These are phyloP conservation scores for Phytophthora gonapodyides DNA, from an alignment of 352 stramenopile genomes.

Conservation along the genomic window DNA sequence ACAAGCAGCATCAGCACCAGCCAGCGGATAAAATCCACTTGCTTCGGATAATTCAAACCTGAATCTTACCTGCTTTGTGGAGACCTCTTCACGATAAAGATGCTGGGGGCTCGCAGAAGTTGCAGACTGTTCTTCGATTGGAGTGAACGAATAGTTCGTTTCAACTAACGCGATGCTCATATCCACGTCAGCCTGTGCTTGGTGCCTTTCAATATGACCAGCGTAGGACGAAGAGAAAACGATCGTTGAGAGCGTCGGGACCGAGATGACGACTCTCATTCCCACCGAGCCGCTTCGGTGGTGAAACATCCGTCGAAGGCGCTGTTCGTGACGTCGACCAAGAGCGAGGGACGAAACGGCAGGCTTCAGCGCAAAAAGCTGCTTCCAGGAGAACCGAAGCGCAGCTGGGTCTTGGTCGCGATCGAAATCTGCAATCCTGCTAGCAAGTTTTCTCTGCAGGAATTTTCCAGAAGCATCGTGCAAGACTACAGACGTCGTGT, in stretches of 20 bases:
- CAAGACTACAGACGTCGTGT: constrained; percentile 7
- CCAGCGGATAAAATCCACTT: not conserved
- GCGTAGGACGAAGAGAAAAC: constrained; percentile 18
- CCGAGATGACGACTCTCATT: constrained; percentile 24
- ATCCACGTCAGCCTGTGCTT: constrained; percentile 9
- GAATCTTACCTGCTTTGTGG: constrained; percentile 21
- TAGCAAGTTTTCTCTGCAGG: constrained; percentile 7
- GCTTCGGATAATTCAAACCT: not conserved
- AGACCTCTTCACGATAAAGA: not conserved
- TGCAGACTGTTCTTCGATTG: constrained; percentile 2
- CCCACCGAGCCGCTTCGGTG: constrained; percentile 6
- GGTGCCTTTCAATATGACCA: not conserved
- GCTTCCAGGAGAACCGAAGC: constrained; percentile 27
- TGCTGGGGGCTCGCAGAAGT: not conserved
- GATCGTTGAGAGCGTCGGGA: constrained; percentile 28
- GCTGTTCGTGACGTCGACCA: constrained; percentile 19
- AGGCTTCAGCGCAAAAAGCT: constrained; percentile 36
- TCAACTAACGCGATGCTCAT: constrained; percentile 28
- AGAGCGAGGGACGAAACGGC: constrained; percentile 32
- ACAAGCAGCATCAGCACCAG: not conserved
- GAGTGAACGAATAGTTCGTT: constrained; percentile 30
- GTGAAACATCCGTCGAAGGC: constrained; percentile 17
- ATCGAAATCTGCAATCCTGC: constrained; percentile 11
- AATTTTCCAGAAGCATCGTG: constrained; percentile 14
- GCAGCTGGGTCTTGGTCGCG: constrained; percentile 7